Base-by-base conservation (phyloP, 1,139 yeast species). In the Zygosaccharomyces sapae region DNA sequence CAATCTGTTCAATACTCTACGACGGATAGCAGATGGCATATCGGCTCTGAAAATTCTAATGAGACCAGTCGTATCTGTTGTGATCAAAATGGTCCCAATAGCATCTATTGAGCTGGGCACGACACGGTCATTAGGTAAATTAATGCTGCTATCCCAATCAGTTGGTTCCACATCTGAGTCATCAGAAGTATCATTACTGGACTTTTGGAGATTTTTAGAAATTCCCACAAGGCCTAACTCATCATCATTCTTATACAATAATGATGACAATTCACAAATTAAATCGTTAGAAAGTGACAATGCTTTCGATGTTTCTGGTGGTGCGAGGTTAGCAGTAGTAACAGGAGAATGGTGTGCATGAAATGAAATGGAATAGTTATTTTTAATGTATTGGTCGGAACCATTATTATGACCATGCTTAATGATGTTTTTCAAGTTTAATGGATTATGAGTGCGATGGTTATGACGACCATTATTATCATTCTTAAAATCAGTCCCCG, bases 41-140 rank as follows among this genome's bases (percentile, higher is more conserved):
- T 89, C 96, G 53, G 87, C 85, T 56, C 97, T 73, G 62, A 83
- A 86, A 0, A 89, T 86, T 46, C 92, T 70, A 40, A 89, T 85
- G 3, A 74, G 56, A 0, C 97, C 97, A 33, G 70, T 68, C 52
- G 79, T 80, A 62, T 88, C 97, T 0, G 94, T 81, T 1, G 95
- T 82, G 2, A 89, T 83, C 25, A 88, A 78, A 35, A 70, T 68
- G 0, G 63, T 57, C 1, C 72, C 72, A 39, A 66, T 64, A 7
- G 61, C 60, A 33, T 64, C 62, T n/a, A 56, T 57, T 25, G 56
- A 52, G 16, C 57, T 48, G 13, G 62, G 55, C 10, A 51, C 27
- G 4, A 45, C 45, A 9, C 45, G 48, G 38, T 41, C 41, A 41
- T 45, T 43, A 16, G 44, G 7, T n/a, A 24, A 22, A 16, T 33